A percentile compares a stretch with the other conserved stretches of the same genome.
Conservation (phyloP, 2,329 filamentous ascomycete species). For the Colletotrichum horii region DNA sequence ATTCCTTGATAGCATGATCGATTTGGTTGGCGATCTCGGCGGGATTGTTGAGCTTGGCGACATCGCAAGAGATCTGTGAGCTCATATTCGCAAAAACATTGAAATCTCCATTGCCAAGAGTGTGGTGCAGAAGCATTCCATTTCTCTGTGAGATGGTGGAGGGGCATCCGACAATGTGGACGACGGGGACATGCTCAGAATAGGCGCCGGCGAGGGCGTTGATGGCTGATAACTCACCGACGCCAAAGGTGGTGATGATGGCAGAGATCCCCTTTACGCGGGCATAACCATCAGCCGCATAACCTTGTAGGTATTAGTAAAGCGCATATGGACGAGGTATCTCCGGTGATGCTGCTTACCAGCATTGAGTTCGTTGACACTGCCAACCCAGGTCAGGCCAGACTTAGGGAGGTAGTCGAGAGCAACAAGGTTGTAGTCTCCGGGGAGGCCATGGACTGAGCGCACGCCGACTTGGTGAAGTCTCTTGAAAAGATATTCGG, state of each 20-base stretch:
- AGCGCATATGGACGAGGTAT: not conserved
- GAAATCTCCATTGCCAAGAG: constrained; percentile 79
- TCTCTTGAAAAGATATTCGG: constrained; percentile 71
- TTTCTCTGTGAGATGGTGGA: constrained; percentile 53
- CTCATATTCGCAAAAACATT: constrained; percentile 84
- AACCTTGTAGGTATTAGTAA: constrained; percentile 50
- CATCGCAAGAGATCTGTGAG: constrained; percentile 71
- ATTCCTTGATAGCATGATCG: constrained; percentile 77
- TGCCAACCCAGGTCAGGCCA: constrained; percentile 69
- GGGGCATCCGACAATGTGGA: constrained; percentile 68
- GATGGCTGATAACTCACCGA: constrained; percentile 75
- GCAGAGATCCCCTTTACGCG: constrained; percentile 74
- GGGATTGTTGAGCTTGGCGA: constrained; percentile 74
- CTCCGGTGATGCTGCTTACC: constrained; percentile 47
- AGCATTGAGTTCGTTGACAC: constrained; percentile 76
- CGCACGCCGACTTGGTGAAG: constrained; percentile 68
- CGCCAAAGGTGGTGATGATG: constrained; percentile 77
- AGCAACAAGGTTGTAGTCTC: constrained; percentile 74
- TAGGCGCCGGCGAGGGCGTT: constrained; percentile 78
- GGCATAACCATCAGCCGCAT: constrained; percentile 82
- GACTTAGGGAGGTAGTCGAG: constrained; percentile 68
- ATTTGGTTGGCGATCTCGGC: constrained; percentile 75
- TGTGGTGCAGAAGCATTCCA: constrained; percentile 66
- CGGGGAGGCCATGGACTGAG: constrained; percentile 72
- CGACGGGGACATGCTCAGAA: constrained; percentile 73